Conservation (phyloP, 345 rosid species). For the Combretum micranthum region DNA sequence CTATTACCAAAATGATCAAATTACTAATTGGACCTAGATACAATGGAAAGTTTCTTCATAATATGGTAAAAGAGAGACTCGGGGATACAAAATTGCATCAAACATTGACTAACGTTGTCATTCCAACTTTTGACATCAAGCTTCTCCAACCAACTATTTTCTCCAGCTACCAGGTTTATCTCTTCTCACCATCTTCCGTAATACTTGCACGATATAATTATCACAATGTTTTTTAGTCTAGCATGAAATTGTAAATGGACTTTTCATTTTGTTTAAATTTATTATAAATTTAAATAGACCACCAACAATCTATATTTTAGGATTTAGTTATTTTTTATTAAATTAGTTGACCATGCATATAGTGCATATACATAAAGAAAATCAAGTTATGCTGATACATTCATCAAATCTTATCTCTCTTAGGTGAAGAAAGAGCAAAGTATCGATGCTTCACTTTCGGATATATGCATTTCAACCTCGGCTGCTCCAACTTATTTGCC, state of each 20-base stretch:
- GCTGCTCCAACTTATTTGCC: constrained; percentile 60
- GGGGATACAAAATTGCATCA: constrained; percentile 20
- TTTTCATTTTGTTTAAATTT: no score
- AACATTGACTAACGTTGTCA: constrained; percentile 29
- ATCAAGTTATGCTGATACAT: neutral
- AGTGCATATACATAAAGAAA: no score
- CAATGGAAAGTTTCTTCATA: constrained; percentile 24
- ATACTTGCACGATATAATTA: no score
- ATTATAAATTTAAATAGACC: no score
- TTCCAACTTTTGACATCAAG: constrained; percentile 33
- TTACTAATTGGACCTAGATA: constrained; percentile 24
- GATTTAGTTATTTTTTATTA: no score
- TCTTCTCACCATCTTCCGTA: neutral
- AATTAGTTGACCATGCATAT: no score
- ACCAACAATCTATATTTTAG: no score
- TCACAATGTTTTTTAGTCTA: no score
- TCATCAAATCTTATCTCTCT: constrained; percentile 14
- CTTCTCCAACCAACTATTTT: constrained; percentile 30
- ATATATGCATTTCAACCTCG: constrained; percentile 47
- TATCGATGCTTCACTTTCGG: constrained; percentile 35
- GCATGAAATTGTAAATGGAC: neutral
- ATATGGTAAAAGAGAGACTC: constrained; percentile 16
- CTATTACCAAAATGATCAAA: constrained; percentile 4
- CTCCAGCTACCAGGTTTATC: constrained; percentile 20
- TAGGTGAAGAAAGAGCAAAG: constrained; percentile 17